These are phyloP conservation scores for Epichloe bromicola DNA, from an alignment of 2,329 filamentous ascomycete genomes.

Conservation along the genomic window DNA sequence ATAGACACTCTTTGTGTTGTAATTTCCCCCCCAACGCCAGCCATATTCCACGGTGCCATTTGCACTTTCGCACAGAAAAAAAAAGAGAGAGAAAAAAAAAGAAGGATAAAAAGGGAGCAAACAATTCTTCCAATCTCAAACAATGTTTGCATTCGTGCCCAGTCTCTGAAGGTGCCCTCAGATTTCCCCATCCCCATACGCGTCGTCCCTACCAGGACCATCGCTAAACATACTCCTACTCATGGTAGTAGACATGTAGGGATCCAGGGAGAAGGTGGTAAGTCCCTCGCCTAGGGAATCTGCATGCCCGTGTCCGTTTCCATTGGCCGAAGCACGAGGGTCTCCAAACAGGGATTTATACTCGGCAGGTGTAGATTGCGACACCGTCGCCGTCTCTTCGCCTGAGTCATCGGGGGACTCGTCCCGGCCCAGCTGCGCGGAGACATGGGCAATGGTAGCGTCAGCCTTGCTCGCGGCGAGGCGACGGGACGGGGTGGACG, in stretches of 20 bases:
- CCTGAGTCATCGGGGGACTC: slow-evolving; percentile 9
- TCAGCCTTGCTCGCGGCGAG: slow-evolving; percentile 19
- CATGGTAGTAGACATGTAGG: slow-evolving; percentile 1
- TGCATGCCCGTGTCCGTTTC: not conserved
- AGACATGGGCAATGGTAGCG: slow-evolving; percentile 21
- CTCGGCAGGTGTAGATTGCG: not conserved
- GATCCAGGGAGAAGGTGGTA: not conserved
- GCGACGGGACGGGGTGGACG: slow-evolving; percentile 16
- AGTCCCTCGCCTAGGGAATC: not conserved
- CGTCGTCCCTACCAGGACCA: slow-evolving; percentile 5
- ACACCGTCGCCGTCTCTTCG: slow-evolving; percentile 16
- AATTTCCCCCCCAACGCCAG: too few species aligned
- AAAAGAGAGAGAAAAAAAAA: too few species aligned
- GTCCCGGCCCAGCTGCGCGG: slow-evolving; percentile 11
- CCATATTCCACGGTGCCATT: too few species aligned
- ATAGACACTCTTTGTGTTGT: too few species aligned
- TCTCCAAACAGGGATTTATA: slow-evolving; percentile 4
- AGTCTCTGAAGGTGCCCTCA: slow-evolving; percentile 6
- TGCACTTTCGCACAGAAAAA: too few species aligned
- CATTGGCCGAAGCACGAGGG: not conserved
- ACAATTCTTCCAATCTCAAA: not conserved
- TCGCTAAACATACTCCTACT: not conserved
- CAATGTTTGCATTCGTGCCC: not conserved
- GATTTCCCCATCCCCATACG: slow-evolving; percentile 24
- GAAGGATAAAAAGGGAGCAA: not conserved